Evolutionary conservation across 768 basidiomycete species (phyloP), one percentile per base, ranked within the genome.

Genomic region (Sarcomyxa edulis): DNA sequence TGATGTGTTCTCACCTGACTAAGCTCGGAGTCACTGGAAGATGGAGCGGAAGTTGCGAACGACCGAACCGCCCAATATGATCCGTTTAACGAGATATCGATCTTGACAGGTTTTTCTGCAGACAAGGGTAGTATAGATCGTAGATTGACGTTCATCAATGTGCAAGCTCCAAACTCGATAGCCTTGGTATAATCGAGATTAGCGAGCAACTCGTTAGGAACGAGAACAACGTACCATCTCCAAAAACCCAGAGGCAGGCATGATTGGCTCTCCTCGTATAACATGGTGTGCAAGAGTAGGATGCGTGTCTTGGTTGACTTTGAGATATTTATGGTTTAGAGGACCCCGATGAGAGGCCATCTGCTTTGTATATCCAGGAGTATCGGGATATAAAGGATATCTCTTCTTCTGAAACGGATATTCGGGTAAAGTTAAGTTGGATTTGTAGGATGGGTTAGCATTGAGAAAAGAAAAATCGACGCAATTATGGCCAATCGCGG

Each of bases 201-300:
- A n/a, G n/a, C n/a, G n/a, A n/a, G n/a, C n/a, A n/a, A 41, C 44
- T n/a, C n/a, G n/a, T n/a, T n/a, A 37, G 45, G 22, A 29, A 26
- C 43, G 21, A 36, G 11, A 10, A 20, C 25, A 10, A 26, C 48
- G 2, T 42, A 60, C 62, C 60, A 61, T 60, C 40, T 54, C 50
- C 2, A 62, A 32, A 32, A 43, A 70, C 16, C 68, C 68, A 7
- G 66, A 55, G 2, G 65, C 65, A 5, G 68, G 68, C 54, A 71
- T 58, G 10, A 71, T 65, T 0, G 65, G 55, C 8, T 67, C 61
- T 4, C 56, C 59, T 11, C 54, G 56, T 23, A 71, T 66, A 22
- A 71, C 44, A 37, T 71, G 69, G 12, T 66, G 55, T 0, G 64
- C 61, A 7, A 71, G 50, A 20, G 56, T 58, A 2, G 66, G 59